Evolutionary conservation across 176 grass and related monocot genomes (phyloP).

Genomic region (Cenchrus americanus): DNA sequence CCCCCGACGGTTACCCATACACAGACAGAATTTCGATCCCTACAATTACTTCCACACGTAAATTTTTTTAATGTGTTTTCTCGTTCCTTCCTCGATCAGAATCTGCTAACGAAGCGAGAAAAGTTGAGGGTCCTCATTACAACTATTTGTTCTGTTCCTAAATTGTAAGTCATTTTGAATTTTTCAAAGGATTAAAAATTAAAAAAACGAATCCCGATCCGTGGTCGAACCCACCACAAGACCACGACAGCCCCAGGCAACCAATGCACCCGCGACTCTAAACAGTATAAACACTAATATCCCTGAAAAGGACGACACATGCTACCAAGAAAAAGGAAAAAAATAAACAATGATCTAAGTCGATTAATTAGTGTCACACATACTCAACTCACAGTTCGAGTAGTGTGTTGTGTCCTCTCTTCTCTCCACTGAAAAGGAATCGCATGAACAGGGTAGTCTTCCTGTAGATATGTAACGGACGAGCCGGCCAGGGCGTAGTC

Average conservation of each 20-base stretch:
- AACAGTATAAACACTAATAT: not conserved
- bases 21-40: no score
- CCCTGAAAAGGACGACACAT: not conserved
- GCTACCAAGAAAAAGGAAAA: not conserved
- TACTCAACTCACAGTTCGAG: not conserved
- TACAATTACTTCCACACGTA: not conserved
- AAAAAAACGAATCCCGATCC: no score
- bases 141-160: not conserved
- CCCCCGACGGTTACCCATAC: no score
- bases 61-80: not conserved
- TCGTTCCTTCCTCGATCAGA: not conserved
- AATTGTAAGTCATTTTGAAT: no score
- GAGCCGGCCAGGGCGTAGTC: not conserved
- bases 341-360: not conserved
- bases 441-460: not conserved
- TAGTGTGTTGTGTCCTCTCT: conserved; percentile 2
- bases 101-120: not conserved
- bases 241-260: not conserved
- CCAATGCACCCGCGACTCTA: not conserved
- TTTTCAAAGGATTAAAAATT: no score
- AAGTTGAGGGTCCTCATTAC: not conserved
- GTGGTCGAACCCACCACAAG: no score
- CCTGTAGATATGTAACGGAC: not conserved
- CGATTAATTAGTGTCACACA: not conserved
- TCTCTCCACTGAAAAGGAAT: conserved; percentile 11